Conservation (phyloP, 2,329 filamentous ascomycete species). For the Pleurostoma richardsiae region DNA sequence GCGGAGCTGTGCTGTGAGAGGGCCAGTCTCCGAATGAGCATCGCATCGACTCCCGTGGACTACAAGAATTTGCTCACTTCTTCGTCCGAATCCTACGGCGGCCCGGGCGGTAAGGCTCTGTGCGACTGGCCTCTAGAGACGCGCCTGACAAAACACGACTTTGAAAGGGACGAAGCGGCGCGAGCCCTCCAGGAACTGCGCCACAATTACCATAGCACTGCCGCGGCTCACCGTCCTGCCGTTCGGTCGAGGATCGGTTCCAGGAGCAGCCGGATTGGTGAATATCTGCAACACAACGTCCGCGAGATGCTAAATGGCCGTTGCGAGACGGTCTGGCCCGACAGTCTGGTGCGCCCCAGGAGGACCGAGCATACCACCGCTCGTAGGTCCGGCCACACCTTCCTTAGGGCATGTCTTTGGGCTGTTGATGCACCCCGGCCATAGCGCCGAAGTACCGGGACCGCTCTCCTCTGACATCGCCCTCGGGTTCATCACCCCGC, state of each 20-base stretch:
- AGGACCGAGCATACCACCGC: too few species aligned
- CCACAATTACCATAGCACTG: conserved; percentile 37
- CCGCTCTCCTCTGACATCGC: too few species aligned
- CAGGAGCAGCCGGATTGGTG: conserved; percentile 59
- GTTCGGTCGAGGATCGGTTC: conserved; percentile 30
- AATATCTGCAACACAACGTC: conserved; percentile 61
- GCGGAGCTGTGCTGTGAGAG: conserved; percentile 55
- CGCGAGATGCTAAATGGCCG: conserved; percentile 51
- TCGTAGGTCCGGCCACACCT: too few species aligned
- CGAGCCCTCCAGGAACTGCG: conserved; percentile 57
- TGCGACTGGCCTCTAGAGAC: conserved; percentile 44
- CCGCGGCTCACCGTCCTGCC: conserved; percentile 22
- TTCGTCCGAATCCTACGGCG: conserved; percentile 53
- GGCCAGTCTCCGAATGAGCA: conserved; percentile 43
- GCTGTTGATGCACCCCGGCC: too few species aligned
- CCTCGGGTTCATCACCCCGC: too few species aligned
- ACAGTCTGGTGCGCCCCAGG: conserved; percentile 31
- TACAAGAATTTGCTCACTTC: conserved; percentile 44
- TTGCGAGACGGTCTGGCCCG: conserved; percentile 25
- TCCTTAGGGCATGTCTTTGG: too few species aligned
- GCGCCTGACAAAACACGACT: conserved; percentile 37
- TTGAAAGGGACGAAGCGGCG: conserved; percentile 50
- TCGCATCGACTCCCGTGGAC: conserved; percentile 54
- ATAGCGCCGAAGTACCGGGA: too few species aligned
- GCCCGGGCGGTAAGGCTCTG: conserved; percentile 46